Base-by-base conservation (phyloP, 371 early-diverging fungal genomes). In the Haplosporangium sp. region DNA sequence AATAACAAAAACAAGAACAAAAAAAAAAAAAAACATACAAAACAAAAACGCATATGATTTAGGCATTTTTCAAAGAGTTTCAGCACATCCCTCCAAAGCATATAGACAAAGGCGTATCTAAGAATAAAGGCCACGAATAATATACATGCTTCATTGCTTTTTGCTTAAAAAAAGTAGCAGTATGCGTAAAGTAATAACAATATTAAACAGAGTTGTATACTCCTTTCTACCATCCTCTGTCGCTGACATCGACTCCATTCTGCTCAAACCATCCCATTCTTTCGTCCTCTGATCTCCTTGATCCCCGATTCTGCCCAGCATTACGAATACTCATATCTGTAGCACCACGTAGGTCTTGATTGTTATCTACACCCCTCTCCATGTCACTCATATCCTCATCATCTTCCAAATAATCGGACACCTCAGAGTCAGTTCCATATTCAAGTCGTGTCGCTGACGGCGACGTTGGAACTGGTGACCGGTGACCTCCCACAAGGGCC, bases 301-400 rank as follows among this genome's bases (percentile, higher is more conserved):
- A 50, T n/a, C 38, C 61, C 15, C 1, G 47, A n/a, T 19, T 59
- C 3, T 55, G 52, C 7, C 47, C 15, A 27, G 58, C 55, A 56
- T 45, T 47, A 48, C 76, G 50, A 15, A 67, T 35, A 15, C 45
- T 53, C 60, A 76, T 67, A 10, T 67, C 71, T 40, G 72, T 67
- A 5, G 34, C 45, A 37, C 57, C 44, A 17, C 38, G 63, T 7
- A 10, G 63, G 40, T 62, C 59, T 50, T 7, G n/a, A 48, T 52
- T 62, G 13, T 55, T 57, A n/a, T 67, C 70, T 11, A 40, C 55
- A 4, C 78, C 77, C 3, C 77, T 67, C 52, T 77, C 77, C 65
- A 77, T 77, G 20, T 77, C 77, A 38, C 72, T 69, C 61, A 73
- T 35, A 53, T 78, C 70, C 0, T 69, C 70, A 39, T 78, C 64